These are phyloP conservation scores for Aureobasidium sp. DNA, from an alignment of 2,329 filamentous ascomycete genomes.

Conservation along the genomic window DNA sequence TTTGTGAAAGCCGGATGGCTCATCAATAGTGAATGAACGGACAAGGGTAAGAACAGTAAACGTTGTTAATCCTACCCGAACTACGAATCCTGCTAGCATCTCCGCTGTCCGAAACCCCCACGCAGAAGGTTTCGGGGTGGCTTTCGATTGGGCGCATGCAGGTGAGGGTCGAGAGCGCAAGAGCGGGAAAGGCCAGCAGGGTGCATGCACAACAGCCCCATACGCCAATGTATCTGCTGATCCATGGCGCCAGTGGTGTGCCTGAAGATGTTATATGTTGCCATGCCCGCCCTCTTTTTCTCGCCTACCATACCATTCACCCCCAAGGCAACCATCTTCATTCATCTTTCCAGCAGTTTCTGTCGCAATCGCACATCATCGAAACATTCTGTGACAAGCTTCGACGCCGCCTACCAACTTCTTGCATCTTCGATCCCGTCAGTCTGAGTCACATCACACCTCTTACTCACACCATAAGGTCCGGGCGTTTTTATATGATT, in stretches of 20 bases:
- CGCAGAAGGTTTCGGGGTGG: constrained; percentile 12
- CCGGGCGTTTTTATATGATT: constrained; percentile 16
- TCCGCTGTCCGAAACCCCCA: constrained; percentile 11
- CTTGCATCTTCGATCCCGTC: constrained; percentile 1
- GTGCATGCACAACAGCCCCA: constrained; percentile 14
- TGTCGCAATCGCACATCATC: constrained; percentile 14
- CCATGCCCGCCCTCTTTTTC: constrained; percentile 1
- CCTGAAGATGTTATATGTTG: constrained; percentile 15
- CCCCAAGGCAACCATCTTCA: not conserved
- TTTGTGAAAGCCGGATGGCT: not conserved
- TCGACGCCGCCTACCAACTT: constrained; percentile 4
- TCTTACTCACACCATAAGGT: constrained; percentile 17
- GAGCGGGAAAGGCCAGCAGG: constrained; percentile 13
- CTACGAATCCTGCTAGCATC: not conserved
- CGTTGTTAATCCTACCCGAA: constrained; percentile 13
- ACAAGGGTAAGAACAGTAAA: not conserved
- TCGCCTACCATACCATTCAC: not conserved
- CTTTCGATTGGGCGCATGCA: constrained; percentile 10
- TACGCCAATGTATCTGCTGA: constrained; percentile 15
- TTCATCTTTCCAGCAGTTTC: not conserved
- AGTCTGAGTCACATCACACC: constrained; percentile 8
- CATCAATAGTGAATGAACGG: constrained; percentile 2
- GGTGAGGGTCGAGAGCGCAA: constrained; percentile 12
- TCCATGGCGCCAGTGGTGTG: constrained; percentile 11
- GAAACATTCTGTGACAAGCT: constrained; percentile 9